These are phyloP conservation scores for Camelina laxa DNA, from an alignment of 345 rosid genomes.

Conservation along the genomic window DNA sequence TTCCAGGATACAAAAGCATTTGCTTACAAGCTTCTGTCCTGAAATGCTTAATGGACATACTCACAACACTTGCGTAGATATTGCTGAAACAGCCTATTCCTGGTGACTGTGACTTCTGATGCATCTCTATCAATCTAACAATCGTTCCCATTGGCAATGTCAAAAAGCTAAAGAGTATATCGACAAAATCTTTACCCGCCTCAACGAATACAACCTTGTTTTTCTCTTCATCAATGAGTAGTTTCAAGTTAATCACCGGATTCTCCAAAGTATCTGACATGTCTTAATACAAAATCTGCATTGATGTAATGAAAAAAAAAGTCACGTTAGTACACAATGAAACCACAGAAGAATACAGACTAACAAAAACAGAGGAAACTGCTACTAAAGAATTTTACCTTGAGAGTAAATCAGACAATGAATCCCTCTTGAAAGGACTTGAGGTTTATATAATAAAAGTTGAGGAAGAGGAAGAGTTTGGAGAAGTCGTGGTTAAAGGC, in stretches of 20 bases:
- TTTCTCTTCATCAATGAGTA: constrained; percentile 1
- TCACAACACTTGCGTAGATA: background rate
- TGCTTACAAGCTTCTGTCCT: constrained; percentile 15
- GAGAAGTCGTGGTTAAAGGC: background rate
- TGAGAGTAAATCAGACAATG: background rate
- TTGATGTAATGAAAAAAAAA: background rate
- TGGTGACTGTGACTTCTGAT: background rate
- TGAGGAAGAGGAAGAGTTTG: background rate
- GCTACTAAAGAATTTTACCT: background rate
- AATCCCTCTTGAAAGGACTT: background rate
- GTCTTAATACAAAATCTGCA: background rate
- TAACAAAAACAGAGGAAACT: background rate
- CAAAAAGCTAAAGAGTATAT: constrained; percentile 3
- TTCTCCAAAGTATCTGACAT: constrained; percentile 5
- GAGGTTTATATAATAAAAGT: background rate
- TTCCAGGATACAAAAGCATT: constrained; percentile 8
- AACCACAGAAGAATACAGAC: background rate
- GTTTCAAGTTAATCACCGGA: background rate
- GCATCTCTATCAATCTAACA: background rate
- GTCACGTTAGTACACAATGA: background rate
- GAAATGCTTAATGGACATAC: constrained; percentile 2
- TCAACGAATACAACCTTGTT: constrained; percentile 5
- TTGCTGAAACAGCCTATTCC: constrained; percentile 8
- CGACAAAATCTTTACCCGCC: constrained; percentile 12
- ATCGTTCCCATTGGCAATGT: constrained; percentile 1